These are phyloP conservation scores for Odontarrhena argentea DNA, from an alignment of 345 rosid genomes.

Conservation along the genomic window DNA sequence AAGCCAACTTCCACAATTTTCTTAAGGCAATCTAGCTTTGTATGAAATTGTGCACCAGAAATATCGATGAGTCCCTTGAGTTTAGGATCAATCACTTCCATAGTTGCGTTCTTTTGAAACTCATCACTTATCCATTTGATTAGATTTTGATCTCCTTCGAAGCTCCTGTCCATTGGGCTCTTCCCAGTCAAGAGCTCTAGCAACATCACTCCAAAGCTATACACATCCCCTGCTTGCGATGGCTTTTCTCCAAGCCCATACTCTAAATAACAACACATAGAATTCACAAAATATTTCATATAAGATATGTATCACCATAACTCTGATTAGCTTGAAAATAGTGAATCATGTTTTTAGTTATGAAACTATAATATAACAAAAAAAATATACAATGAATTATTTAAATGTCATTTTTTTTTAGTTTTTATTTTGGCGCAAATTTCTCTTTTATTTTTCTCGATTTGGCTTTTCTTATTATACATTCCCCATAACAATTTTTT, in stretches of 20 bases:
- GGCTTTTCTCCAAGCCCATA: conserved; percentile 53
- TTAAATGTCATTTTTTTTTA: no score
- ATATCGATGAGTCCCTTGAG: conserved; percentile 39
- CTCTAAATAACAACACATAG: conserved; percentile 39
- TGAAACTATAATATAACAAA: no score
- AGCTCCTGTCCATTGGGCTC: conserved; percentile 47
- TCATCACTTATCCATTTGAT: conserved; percentile 43
- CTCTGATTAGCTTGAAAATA: no score
- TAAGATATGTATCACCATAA: neutral
- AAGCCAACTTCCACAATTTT: conserved; percentile 49
- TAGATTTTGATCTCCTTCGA: conserved; percentile 44
- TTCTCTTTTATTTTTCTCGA: no score
- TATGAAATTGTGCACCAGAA: conserved; percentile 31
- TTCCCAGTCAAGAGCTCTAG: conserved; percentile 51
- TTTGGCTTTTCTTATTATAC: no score
- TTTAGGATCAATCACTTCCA: conserved; percentile 45
- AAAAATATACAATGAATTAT: no score
- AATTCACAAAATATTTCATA: neutral
- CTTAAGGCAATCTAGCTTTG: conserved; percentile 41
- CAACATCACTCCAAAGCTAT: conserved; percentile 43
- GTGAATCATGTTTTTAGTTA: no score
- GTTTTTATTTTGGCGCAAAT: no score
- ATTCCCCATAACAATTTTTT: no score
- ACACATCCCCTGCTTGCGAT: conserved; percentile 56
- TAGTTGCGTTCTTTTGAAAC: conserved; percentile 21